These are phyloP conservation scores for Erythrophleum fordii DNA, from an alignment of 306 rosid species.

Conservation along the genomic window DNA sequence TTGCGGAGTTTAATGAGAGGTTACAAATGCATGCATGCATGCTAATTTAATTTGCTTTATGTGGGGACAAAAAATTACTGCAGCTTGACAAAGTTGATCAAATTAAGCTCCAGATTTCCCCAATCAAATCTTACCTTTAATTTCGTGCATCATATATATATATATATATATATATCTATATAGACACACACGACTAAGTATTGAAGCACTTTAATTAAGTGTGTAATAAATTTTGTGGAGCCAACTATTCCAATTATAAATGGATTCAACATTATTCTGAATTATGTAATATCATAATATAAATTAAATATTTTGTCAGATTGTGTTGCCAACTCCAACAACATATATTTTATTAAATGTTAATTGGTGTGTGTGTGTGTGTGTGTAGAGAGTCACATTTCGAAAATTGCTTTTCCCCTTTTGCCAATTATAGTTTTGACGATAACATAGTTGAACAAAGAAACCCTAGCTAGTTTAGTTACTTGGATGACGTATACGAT, in stretches of 20 bases:
- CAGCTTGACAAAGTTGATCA: conserved; percentile 56
- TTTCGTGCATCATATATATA: not conserved
- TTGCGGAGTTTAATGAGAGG: conserved; percentile 44
- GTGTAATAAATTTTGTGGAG: too few species aligned
- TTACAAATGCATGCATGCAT: conserved; percentile 37
- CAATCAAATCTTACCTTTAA: not conserved
- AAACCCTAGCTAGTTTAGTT: not conserved
- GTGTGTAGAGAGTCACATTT: conserved; percentile 36
- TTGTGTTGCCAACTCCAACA: too few species aligned
- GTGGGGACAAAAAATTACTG: conserved; percentile 52
- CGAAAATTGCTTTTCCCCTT: conserved; percentile 33
- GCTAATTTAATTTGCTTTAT: conserved; percentile 57
- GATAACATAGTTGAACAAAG: conserved; percentile 47
- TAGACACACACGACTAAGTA: too few species aligned
- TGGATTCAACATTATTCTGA: too few species aligned
- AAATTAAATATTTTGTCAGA: too few species aligned
- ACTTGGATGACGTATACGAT: conserved; percentile 31
- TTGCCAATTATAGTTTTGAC: conserved; percentile 35
- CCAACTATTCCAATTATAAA: too few species aligned
- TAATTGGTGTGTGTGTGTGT: too few species aligned
- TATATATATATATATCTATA: too few species aligned
- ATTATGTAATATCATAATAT: too few species aligned
- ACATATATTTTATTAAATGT: too few species aligned
- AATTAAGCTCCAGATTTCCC: conserved; percentile 12
- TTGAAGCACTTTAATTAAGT: too few species aligned